Evolutionary conservation across 768 basidiomycete genomes (phyloP).

Genomic region (Pleurotus platypus): DNA sequence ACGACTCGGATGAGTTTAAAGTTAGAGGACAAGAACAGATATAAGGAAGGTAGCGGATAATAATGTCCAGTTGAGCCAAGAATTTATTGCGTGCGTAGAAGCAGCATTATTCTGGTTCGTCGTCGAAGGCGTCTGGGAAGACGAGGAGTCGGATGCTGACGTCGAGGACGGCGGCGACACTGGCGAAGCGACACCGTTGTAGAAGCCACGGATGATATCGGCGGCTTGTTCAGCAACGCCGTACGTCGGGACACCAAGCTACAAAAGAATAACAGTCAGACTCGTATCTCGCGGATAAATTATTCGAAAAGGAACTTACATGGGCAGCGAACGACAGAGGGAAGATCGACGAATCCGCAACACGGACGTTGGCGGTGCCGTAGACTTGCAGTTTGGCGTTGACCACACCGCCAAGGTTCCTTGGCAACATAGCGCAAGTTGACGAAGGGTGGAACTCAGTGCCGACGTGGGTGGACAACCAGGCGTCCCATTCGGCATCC

Average conservation of each 20-base stretch:
- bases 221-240: slow-evolving; percentile 56
- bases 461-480: slow-evolving; percentile 36
- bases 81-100: not conserved
- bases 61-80: not conserved
- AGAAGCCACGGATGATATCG: slow-evolving; percentile 31
- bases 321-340: slow-evolving; percentile 6
- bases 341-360: slow-evolving; percentile 41
- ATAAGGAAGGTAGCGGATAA: not conserved
- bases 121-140: not conserved
- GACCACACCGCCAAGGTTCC: slow-evolving; percentile 46
- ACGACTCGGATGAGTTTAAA: not conserved
- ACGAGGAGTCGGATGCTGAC: not conserved
- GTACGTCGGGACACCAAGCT: slow-evolving; percentile 36
- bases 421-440: slow-evolving; percentile 57
- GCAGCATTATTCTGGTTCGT: not conserved
- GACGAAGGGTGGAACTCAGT: slow-evolving; percentile 63
- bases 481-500: slow-evolving; percentile 56
- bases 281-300: not conserved
- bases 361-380: slow-evolving; percentile 45
- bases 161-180: slow-evolving; percentile 3
- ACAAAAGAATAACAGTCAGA: not conserved
- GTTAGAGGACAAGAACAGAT: not conserved
- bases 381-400: slow-evolving; percentile 42
- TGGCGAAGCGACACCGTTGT: slow-evolving; percentile 5
- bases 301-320: not conserved